Conservation (phyloP, 2,329 filamentous ascomycete species). For the Leptographium procerum region DNA sequence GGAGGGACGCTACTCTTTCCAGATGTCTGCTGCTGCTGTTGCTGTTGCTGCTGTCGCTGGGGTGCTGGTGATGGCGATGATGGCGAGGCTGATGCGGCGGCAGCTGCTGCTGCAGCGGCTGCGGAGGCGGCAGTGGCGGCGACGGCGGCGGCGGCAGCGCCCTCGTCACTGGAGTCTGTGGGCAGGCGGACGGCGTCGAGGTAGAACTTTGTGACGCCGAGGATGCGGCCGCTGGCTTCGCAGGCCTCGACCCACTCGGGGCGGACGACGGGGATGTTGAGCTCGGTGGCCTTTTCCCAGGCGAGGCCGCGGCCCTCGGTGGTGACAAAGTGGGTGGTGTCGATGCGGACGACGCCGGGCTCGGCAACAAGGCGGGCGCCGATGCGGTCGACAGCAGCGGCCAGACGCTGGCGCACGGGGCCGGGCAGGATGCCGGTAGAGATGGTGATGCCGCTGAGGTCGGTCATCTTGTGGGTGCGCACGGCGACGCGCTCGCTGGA, state of each 20-base stretch:
- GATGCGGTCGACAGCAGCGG: slow-evolving; percentile 70
- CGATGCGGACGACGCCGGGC: slow-evolving; percentile 72
- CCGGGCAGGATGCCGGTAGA: slow-evolving; percentile 78
- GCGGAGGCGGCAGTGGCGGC: slow-evolving; percentile 7
- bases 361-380: slow-evolving; percentile 68
- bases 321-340: slow-evolving; percentile 97
- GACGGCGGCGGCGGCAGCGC: neutral
- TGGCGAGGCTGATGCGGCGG: slow-evolving; percentile 14
- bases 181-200: slow-evolving; percentile 58
- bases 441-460: slow-evolving; percentile 88
- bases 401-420: slow-evolving; percentile 59
- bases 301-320: slow-evolving; percentile 79
- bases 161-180: slow-evolving; percentile 7
- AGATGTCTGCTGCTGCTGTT: neutral
- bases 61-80: neutral
- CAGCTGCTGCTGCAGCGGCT: slow-evolving; percentile 10
- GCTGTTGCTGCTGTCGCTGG: neutral
- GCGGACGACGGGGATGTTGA: slow-evolving; percentile 93
- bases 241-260: slow-evolving; percentile 98
- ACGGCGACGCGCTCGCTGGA: slow-evolving; percentile 74
- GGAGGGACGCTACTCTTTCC: neutral
- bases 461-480: slow-evolving; percentile 96
- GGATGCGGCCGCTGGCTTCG: slow-evolving; percentile 80
- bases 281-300: slow-evolving; percentile 96
- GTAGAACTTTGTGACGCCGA: slow-evolving; percentile 93